Evolutionary conservation across 2,329 filamentous ascomycete species (phyloP), one percentile per base, ranked within the genome.

Genomic region (Harringtonia aguacate): DNA sequence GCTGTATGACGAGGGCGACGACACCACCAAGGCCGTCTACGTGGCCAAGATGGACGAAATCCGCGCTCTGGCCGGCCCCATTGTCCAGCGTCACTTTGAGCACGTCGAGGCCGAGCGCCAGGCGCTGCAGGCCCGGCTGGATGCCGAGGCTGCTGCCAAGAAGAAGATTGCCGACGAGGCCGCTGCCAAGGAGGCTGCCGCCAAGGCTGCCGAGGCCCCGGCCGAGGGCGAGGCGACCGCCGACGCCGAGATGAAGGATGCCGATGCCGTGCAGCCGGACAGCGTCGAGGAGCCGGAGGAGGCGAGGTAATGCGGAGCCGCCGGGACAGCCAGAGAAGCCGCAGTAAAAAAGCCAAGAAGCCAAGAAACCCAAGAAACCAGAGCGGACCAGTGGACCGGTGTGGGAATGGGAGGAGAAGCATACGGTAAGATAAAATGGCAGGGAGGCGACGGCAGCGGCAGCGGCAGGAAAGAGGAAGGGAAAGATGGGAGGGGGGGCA

Each of bases 1-100:
- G 92, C 75, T 98, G 49, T 97, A 97, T 65, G 90, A 95, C 44
- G 92, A 97, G 45, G 92, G 92, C 48, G 89, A 95, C 51, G 92
- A 98, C 63, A 79, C 88, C 53, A 84, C 84, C 58, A 97, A 97
- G 75, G 88, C 85, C 44, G 77, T 92, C 58, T 98, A 98, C 68
- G 70, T 94, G 49, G 77, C 86, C 67, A 98, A 97, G 79, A 82
- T 92, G 65, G 92, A 97, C 51, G 92, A 98, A 65, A 88, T 98
- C 63, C 85, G 87, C 55, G 79, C 86, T 53, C 76, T 95, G 57
- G 86, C 88, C 38, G 92, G 89, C 15, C 90, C 92, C 47, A 86
- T 98, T 58, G 79, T 88, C 52, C 88, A 95, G 71, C 85, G 90
- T 54, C 87, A 95, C 75, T 89, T 90, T 62, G 92, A 98, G 64